Percentiles rank a stretch among this genome's conserved stretches.
Evolutionary conservation across 2,329 filamentous ascomycete species (phyloP).

Genomic region (Sarocladiaceae sp.): DNA sequence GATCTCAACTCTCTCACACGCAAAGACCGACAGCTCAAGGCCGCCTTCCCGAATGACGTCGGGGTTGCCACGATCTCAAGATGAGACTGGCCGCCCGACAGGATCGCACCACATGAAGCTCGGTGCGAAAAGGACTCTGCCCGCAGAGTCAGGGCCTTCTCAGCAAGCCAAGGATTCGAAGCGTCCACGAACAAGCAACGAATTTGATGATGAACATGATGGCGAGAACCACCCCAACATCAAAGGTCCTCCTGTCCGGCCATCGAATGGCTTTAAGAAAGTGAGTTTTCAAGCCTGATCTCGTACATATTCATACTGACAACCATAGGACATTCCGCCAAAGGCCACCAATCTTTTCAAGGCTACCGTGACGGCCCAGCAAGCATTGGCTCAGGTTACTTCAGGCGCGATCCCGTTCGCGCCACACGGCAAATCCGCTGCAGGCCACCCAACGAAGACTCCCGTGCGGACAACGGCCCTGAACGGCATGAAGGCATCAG

Average conservation of each 20-base stretch:
- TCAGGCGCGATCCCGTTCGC: conserved; percentile 90
- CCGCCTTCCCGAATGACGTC: conserved; percentile 50
- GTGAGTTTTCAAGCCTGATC: conserved; percentile 35
- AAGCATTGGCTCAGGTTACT: conserved; percentile 83
- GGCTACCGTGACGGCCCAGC: conserved; percentile 61
- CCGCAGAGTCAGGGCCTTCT: conserved; percentile 58
- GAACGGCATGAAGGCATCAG: conserved; percentile 43
- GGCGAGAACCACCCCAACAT: conserved; percentile 55
- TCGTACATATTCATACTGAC: conserved; percentile 26
- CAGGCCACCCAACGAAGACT: conserved; percentile 58
- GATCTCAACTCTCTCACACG: conserved; percentile 26
- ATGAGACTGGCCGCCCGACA: conserved; percentile 50
- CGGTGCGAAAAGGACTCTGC: conserved; percentile 65
- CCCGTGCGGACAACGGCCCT: conserved; percentile 52
- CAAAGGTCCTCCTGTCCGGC: conserved; percentile 81
- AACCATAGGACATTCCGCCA: conserved; percentile 49
- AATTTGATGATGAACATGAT: conserved; percentile 41
- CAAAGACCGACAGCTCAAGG: conserved; percentile 25
- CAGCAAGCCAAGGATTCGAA: conserved; percentile 72
- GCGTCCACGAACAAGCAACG: conserved; percentile 70
- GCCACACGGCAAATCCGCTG: conserved; percentile 56
- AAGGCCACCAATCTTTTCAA: conserved; percentile 62
- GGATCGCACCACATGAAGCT: conserved; percentile 60
- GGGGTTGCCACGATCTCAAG: not conserved
- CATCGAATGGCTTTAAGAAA: conserved; percentile 68